Percentiles rank a stretch among this genome's conserved stretches.
Conservation (phyloP, 805 yeast genomes). For the Monosporozyma servazzii region DNA sequence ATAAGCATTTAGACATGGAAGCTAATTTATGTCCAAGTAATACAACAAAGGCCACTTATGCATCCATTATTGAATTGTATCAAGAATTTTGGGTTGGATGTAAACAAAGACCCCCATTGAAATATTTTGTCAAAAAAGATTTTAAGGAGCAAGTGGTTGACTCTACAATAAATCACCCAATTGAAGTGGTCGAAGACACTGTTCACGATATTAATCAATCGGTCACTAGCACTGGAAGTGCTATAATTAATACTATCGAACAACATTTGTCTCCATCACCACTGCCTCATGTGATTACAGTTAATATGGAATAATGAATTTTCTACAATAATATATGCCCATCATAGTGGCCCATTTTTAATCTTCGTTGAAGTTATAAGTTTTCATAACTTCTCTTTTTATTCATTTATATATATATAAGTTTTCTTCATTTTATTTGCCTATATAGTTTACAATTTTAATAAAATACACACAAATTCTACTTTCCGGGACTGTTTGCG, state of each 20-base stretch:
- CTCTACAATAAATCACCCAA: background rate
- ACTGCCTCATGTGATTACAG: conserved; percentile 3
- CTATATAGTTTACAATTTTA: background rate
- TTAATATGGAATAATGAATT: background rate
- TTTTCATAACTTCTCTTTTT: background rate
- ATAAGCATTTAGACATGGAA: conserved; percentile 34
- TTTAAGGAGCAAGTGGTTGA: background rate
- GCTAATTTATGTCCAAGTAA: conserved; percentile 27
- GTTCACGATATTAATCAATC: background rate
- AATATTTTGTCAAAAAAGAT: background rate
- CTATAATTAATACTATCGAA: background rate
- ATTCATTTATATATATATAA: background rate
- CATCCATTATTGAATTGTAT: conserved; percentile 27
- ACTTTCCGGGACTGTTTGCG: background rate
- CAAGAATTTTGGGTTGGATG: conserved; percentile 17
- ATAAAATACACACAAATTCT: background rate
- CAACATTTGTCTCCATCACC: background rate
- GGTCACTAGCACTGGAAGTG: background rate
- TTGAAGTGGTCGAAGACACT: background rate
- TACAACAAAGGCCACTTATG: conserved; percentile 28
- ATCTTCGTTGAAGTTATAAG: background rate
- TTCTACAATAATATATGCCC: background rate
- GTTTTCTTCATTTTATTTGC: background rate
- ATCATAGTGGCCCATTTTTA: background rate
- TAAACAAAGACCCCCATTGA: background rate